Evolutionary conservation across 2,329 filamentous ascomycete genomes (phyloP), one percentile per base, ranked within the genome.

Genomic region (Leptographium flavum): DNA sequence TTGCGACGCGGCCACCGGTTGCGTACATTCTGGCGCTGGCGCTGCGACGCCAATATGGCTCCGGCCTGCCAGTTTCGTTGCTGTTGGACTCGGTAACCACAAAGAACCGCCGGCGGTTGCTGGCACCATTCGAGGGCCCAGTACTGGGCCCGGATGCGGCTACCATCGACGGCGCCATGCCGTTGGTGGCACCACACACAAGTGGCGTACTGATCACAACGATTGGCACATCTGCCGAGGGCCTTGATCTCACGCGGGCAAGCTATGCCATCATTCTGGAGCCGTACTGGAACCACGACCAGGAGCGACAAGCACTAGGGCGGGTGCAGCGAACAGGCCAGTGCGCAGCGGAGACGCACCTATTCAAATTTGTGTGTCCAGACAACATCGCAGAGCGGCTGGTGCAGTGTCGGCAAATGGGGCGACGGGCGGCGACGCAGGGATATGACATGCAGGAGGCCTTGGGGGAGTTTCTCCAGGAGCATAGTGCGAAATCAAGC

Each of bases 231-330:
- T 36, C 32, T 5, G 41, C 41, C n/a, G 41, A 43, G 41, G 41
- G 41, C n/a, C 41, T 43, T 11, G 41, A 37, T 15, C 41, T 43
- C 10, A 43, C 41, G n/a, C 41, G 41, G 6, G 41, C 41, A 22
- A 43, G 21, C 23, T 43, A 43, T n/a, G 41, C 41, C 15, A 17
- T 43, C 10, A 36, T 43, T 17, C 22, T 43, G 7, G 41, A 43
- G 41, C 41, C 41, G 31, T 43, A 43, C 32, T 36, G 41, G 41
- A 43, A 43, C 32, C 41, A 43, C 22, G 32, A 43, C 32, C 41
- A 43, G 32, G 41, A 43, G 22, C 30, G 31, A 5, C 41, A 43
- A 32, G 41, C 41, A 7, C 32, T 43, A n/a, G 41, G 41, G 15
- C 41, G 41, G 4, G 41, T 43, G 30, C 41, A 28, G 31, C 32